Conservation (phyloP, 768 basidiomycete species). For the Vararia minispora region DNA sequence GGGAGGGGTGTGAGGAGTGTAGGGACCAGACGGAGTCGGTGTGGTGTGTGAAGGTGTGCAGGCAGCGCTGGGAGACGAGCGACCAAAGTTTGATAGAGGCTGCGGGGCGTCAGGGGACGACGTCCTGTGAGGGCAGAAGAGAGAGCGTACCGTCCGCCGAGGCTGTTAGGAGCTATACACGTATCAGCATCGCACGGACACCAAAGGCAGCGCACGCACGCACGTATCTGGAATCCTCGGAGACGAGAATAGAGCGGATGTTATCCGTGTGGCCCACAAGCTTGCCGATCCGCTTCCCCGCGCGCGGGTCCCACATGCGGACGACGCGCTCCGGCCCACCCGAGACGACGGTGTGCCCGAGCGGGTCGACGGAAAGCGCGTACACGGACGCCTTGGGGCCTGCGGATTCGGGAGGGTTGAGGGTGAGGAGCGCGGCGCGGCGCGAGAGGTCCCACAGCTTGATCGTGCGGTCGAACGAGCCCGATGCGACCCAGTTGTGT, state of each 20-base stretch:
- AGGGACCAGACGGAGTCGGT: slow-evolving; percentile 93
- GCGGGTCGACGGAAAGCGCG: slow-evolving; percentile 68
- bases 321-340: slow-evolving; percentile 90
- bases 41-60: slow-evolving; percentile 96
- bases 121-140: not conserved
- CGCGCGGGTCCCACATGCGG: slow-evolving; percentile 87
- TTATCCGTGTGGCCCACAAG: slow-evolving; percentile 97
- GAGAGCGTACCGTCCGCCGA: slow-evolving; percentile 55
- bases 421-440: slow-evolving; percentile 33
- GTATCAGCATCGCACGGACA: slow-evolving; percentile 7
- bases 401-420: slow-evolving; percentile 55
- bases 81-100: slow-evolving; percentile 94
- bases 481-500: slow-evolving; percentile 83
- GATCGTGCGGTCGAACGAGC: slow-evolving; percentile 89
- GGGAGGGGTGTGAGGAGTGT: slow-evolving; percentile 74
- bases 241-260: slow-evolving; percentile 80
- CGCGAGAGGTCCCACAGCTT: slow-evolving; percentile 81
- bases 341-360: slow-evolving; percentile 72
- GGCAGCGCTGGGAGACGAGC: slow-evolving; percentile 71
- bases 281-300: slow-evolving; percentile 70
- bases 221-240: slow-evolving; percentile 86
- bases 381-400: slow-evolving; percentile 67
- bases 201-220: slow-evolving; percentile 22
- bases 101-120: slow-evolving; percentile 16
- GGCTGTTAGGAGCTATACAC: slow-evolving; percentile 60